Evolutionary conservation across 1,284 basidiomycete species (phyloP).

Genomic region (Ustilago xerochloae): DNA sequence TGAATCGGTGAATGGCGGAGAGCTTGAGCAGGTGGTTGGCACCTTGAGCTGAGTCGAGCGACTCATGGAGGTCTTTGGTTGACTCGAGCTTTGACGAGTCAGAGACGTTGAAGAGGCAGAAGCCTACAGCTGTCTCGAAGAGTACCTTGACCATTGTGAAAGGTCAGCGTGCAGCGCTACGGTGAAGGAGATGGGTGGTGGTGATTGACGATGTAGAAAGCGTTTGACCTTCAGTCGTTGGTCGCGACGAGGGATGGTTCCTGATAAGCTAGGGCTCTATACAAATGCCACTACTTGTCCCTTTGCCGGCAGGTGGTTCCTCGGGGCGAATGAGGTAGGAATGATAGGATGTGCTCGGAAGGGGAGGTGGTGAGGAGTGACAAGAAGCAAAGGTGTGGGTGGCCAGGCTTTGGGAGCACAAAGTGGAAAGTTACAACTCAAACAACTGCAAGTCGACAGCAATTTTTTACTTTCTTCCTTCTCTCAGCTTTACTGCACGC

Average conservation of each 20-base stretch:
- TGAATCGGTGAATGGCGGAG: conserved; percentile 94
- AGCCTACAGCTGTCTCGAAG: conserved; percentile 74
- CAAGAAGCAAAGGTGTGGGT: not conserved
- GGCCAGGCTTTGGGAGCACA: conserved; percentile 4
- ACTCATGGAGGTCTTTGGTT: conserved; percentile 86
- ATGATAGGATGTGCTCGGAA: not conserved
- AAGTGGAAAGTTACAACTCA: not conserved
- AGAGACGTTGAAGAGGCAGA: conserved; percentile 96
- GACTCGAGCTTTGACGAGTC: conserved; percentile 85
- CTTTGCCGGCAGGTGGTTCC: conserved; percentile 2
- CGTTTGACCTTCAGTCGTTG: too few relatives aligned
- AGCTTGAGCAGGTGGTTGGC: conserved; percentile 86
- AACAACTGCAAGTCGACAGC: not conserved
- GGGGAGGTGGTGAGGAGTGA: not conserved
- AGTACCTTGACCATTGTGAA: conserved; percentile 67
- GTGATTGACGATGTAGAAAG: not conserved
- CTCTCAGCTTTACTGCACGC: not conserved
- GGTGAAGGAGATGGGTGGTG: not conserved
- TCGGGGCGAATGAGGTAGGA: not conserved
- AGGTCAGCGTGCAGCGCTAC: not conserved
- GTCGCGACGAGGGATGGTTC: conserved; percentile 1
- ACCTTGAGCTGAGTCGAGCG: conserved; percentile 89
- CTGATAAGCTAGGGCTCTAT: not conserved
- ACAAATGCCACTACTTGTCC: conserved; percentile 1
- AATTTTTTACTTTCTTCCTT: conserved; percentile 20